Conservation (phyloP, 768 basidiomycete species). For the Mycena rebaudengoi region DNA sequence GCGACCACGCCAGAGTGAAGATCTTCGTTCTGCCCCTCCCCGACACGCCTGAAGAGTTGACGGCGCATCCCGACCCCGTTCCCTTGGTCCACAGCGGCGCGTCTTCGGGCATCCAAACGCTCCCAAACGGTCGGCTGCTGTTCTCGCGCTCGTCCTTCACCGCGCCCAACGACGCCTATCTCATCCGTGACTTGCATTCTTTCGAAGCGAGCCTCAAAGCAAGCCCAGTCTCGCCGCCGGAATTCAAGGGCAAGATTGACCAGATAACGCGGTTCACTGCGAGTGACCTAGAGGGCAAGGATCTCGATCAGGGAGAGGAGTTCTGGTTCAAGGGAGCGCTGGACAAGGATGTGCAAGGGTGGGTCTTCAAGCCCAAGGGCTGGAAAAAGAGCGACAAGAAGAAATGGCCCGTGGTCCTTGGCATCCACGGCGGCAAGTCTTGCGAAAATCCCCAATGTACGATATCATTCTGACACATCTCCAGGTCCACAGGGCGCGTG, state of each 20-base stretch:
- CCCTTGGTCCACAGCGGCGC: slow-evolving; percentile 66
- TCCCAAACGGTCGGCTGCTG: slow-evolving; percentile 69
- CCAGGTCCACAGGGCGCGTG: slow-evolving; percentile 87
- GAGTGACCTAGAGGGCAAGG: slow-evolving; percentile 62
- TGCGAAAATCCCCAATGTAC: too few relatives aligned
- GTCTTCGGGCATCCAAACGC: slow-evolving; percentile 67
- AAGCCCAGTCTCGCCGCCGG: slow-evolving; percentile 35
- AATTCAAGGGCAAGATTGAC: slow-evolving; percentile 47
- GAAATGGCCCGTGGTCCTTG: slow-evolving; percentile 81
- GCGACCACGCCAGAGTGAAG: slow-evolving; percentile 82
- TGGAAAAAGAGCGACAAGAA: slow-evolving; percentile 70
- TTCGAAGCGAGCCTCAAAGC: slow-evolving; percentile 52
- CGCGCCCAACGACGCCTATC: slow-evolving; percentile 81
- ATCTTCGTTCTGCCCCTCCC: slow-evolving; percentile 76
- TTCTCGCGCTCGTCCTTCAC: slow-evolving; percentile 80
- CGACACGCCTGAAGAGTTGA: slow-evolving; percentile 62
- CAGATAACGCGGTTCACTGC: slow-evolving; percentile 75
- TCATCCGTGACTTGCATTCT: slow-evolving; percentile 59
- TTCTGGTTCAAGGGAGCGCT: slow-evolving; percentile 92
- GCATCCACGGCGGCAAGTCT: slow-evolving; percentile 92
- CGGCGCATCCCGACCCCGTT: slow-evolving; percentile 64
- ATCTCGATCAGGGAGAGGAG: slow-evolving; percentile 72
- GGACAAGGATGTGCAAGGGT: slow-evolving; percentile 82
- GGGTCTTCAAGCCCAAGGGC: slow-evolving; percentile 82
- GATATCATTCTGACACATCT: too few relatives aligned